Evolutionary conservation across 2,329 filamentous ascomycete genomes (phyloP).

Genomic region (Kalmusia sp.): DNA sequence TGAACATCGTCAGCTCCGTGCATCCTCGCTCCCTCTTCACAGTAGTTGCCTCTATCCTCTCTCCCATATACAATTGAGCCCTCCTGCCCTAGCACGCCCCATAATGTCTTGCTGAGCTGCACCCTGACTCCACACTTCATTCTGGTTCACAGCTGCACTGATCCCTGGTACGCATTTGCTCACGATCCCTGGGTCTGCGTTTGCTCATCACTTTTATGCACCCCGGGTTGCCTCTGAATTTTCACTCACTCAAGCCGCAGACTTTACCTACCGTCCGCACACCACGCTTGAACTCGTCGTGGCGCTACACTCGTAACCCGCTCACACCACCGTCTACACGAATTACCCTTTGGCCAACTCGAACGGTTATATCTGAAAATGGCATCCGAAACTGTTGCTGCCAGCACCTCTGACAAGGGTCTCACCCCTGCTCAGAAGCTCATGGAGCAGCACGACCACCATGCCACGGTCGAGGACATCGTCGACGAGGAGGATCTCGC

Average conservation of each 20-base stretch:
- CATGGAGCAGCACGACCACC: constrained; percentile 69
- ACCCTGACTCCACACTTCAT: not conserved
- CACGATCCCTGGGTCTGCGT: not conserved
- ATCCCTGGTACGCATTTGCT: constrained; percentile 8
- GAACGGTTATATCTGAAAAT: constrained; percentile 48
- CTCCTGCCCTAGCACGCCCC: not conserved
- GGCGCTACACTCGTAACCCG: constrained; percentile 36
- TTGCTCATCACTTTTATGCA: no score
- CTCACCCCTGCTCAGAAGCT: constrained; percentile 63
- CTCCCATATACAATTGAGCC: constrained; percentile 9
- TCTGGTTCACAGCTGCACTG: constrained; percentile 1
- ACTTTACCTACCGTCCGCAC: not conserved
- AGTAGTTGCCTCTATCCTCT: not conserved
- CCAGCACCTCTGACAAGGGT: constrained; percentile 41
- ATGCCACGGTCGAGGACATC: constrained; percentile 79
- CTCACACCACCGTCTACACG: constrained; percentile 41
- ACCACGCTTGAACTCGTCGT: constrained; percentile 10
- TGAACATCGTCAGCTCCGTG: constrained; percentile 2
- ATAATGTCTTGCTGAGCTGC: constrained; percentile 12
- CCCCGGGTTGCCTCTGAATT: no score
- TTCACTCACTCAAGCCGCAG: not conserved
- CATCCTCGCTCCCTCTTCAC: constrained; percentile 3
- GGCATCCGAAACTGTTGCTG: constrained; percentile 46
- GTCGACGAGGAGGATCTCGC: constrained; percentile 78
- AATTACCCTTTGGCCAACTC: constrained; percentile 45